Base-by-base conservation (phyloP, 1,284 basidiomycete species). In the Cystobasidium pallidum region DNA sequence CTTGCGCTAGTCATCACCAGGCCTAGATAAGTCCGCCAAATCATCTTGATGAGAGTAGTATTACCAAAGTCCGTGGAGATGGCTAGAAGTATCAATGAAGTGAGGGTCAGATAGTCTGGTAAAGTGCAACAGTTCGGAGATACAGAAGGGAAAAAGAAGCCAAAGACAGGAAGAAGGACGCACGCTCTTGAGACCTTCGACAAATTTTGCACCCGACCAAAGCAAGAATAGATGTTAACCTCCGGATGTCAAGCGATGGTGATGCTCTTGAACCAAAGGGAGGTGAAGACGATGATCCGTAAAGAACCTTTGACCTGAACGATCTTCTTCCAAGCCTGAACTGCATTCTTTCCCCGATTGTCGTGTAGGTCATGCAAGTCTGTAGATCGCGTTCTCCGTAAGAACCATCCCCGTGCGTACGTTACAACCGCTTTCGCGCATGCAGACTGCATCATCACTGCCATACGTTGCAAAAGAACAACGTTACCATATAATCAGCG, bases 171-270 rank as follows among this genome's bases (percentile, higher is more conserved):
- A 45, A 45, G 43, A 45, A 45, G 43, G 43, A n/a, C n/a, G 43
- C 8, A 45, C 19, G 43, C 3, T 24, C 11, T 13, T n/a, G 15
- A 51, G 49, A 51, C n/a, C 43, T 26, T 26, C 49, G 49, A 7
- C 8, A 26, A 24, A 24, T 58, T 19, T 10, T 58, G 3, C 6
- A 34, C 8, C 26, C 4, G 21, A 58, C 8, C 55, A 58, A 36
- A 58, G 32, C 28, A 21, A 41, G 32, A n/a, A 41, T 58, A 58
- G 55, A 58, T 36, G 55, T 58, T 58, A 17, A 34, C 17, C 15
- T 19, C 36, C 55, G 55, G 49, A 24, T 24, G 24, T 51, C 21
- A 28, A 51, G 49, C 49, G 49, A 28, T 45, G 49, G n/a, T 51
- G 49, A 51, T 51, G 49, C 3, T 8, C n/a, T 8, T 7, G 8